A percentile compares a stretch with the other conserved stretches of the same genome.
Evolutionary conservation across 2,329 filamentous ascomycete genomes (phyloP).

Genomic region (Fusarium zealandicum): DNA sequence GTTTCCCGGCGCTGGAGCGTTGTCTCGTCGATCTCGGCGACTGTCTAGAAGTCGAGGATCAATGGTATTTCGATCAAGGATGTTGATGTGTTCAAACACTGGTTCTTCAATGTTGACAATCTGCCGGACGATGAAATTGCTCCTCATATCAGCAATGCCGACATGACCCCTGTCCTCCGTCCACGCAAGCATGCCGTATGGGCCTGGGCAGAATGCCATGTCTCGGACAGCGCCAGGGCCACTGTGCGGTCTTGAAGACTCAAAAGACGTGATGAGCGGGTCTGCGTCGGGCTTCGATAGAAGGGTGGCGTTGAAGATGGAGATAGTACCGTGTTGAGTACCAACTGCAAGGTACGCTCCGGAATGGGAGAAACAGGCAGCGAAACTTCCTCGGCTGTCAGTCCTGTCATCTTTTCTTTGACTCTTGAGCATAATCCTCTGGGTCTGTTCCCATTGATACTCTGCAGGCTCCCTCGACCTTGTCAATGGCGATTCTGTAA

Average conservation of each 20-base stretch:
- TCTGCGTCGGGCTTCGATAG: constrained; percentile 57
- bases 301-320: constrained; percentile 69
- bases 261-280: constrained; percentile 76
- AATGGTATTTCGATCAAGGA: constrained; percentile 63
- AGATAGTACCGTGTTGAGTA: constrained; percentile 82
- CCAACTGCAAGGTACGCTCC: constrained; percentile 77
- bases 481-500: constrained; percentile 37
- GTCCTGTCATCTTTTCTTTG: constrained; percentile 62
- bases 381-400: constrained; percentile 74
- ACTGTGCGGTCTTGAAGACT: constrained; percentile 76
- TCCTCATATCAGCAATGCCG: constrained; percentile 76
- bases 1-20: constrained; percentile 5
- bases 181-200: constrained; percentile 92
- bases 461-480: constrained; percentile 38
- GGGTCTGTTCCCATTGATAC: constrained; percentile 61
- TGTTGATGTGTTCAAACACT: constrained; percentile 62
- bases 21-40: constrained; percentile 51
- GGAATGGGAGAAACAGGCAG: constrained; percentile 77
- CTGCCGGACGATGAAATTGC: constrained; percentile 71
- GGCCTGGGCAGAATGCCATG: constrained; percentile 90
- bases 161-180: constrained; percentile 84
- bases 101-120: constrained; percentile 70
- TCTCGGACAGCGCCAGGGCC: constrained; percentile 82
- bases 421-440: constrained; percentile 64
- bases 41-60: constrained; percentile 61